A percentile compares a stretch with the other conserved stretches of the same genome.
Evolutionary conservation across 2,329 filamentous ascomycete genomes (phyloP).

Genomic region (Byssochlamys sp.): DNA sequence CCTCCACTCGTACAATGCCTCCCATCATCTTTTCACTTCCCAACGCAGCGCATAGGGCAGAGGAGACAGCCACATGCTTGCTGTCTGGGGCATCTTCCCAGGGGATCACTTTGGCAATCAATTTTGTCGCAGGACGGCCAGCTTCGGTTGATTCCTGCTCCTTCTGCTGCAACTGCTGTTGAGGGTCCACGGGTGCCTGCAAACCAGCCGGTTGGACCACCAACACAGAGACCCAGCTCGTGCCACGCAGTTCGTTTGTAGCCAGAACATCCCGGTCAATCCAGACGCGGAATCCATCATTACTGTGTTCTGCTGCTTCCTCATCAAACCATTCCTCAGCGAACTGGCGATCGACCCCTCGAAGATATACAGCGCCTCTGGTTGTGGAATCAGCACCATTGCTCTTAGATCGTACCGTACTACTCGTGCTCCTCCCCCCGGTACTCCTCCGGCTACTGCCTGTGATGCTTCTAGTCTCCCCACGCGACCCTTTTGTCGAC

Average conservation of each 20-base stretch:
- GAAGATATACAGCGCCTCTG: constrained; percentile 55
- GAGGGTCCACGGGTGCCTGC: constrained; percentile 59
- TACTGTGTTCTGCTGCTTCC: constrained; percentile 45
- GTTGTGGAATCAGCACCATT: constrained; percentile 53
- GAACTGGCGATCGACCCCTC: constrained; percentile 62
- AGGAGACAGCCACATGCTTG: constrained; percentile 69
- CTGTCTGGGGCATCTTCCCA: constrained; percentile 86
- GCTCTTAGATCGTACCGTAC: constrained; percentile 55
- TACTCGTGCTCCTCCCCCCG: constrained; percentile 59
- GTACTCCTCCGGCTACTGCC: constrained; percentile 69
- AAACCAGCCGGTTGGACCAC: constrained; percentile 74
- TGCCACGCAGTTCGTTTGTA: constrained; percentile 62
- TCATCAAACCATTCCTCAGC: constrained; percentile 71
- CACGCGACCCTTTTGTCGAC: constrained; percentile 49
- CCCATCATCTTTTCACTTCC: constrained; percentile 67
- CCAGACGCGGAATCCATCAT: constrained; percentile 64
- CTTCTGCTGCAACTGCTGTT: constrained; percentile 58
- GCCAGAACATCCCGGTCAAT: constrained; percentile 68
- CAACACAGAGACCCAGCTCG: constrained; percentile 72
- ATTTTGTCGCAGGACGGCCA: constrained; percentile 51
- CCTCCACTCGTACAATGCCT: constrained; percentile 76
- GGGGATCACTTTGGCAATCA: constrained; percentile 63
- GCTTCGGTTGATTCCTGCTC: constrained; percentile 51
- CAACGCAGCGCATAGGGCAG: constrained; percentile 63
- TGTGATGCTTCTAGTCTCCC: constrained; percentile 69